phyloP scores from a whole-genome alignment of 2,329 filamentous ascomycete species.

The Cercospora nicotianae region DNA sequence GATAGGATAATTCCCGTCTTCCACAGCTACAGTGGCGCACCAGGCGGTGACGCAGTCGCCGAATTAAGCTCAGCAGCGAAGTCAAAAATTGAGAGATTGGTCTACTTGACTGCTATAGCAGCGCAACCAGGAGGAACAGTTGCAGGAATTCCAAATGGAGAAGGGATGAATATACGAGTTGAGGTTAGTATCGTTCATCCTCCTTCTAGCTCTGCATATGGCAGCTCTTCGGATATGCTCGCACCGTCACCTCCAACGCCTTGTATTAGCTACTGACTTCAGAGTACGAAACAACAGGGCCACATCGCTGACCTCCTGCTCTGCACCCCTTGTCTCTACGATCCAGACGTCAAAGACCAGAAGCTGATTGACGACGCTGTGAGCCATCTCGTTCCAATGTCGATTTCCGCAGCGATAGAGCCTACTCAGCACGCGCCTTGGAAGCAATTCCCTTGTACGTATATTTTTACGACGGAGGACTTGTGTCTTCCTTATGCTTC shows the following conservation, averaged over 20 bases:
- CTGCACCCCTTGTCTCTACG: not conserved
- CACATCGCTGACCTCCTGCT: not conserved
- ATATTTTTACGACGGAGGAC: not conserved
- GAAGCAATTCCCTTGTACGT: not conserved
- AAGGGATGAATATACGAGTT: not conserved
- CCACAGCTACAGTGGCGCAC: constrained; percentile 26
- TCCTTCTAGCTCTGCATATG: too few species aligned
- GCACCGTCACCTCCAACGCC: too few species aligned
- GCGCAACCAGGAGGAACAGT: not conserved
- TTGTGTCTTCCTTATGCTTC: not conserved
- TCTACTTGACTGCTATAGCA: not conserved
- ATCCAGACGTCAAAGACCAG: not conserved
- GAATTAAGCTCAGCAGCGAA: constrained; percentile 14
- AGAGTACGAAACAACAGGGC: not conserved
- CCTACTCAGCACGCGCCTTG: not conserved
- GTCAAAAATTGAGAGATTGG: constrained; percentile 16
- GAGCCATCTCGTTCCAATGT: not conserved
- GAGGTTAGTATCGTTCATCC: too few species aligned
- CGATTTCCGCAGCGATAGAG: not conserved
- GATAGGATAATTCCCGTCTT: constrained; percentile 22
- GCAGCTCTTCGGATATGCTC: too few species aligned
- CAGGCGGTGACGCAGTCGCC: constrained; percentile 25
- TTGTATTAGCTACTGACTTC: too few species aligned
- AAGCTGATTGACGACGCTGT: not conserved
- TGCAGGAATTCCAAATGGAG: not conserved